Base-by-base conservation (phyloP, 257 asterid species). In the Solanum verrucosum region DNA sequence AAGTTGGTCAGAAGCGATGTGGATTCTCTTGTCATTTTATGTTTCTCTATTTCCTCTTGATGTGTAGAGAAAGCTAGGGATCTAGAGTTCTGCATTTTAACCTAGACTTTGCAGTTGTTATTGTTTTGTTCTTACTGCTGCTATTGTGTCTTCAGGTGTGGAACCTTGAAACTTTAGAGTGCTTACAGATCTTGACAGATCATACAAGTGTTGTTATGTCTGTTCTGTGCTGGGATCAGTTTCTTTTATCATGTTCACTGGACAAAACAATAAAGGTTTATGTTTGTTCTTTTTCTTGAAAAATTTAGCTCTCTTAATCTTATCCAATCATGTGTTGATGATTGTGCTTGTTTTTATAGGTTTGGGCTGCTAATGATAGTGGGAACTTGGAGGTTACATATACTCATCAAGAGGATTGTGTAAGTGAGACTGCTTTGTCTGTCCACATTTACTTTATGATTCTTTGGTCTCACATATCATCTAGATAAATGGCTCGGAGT, bases 141-240 rank as follows among this genome's bases (percentile, higher is more conserved):
- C 70, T 82, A 29, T 29, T 52, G 56, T 91, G 83, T 63, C 63
- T 91, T 91, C 86, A 97, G 99, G 98, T 74, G 60, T 97, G 99
- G 99, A 93, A 93, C 92, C 96, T 97, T 83, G 99, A 97, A 88
- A 94, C 93, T 13, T 90, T 97, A 94, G 98, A 95, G 93, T 97
- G 99, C 71, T 25, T 95, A 60, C 99, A 96, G 87, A 93, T 96
- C 86, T 86, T 97, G 91, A 84, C 98, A 13, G 98, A 93, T 86
- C 99, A 97, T 88, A 90, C 94, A 16, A 90, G 90, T 91, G 99
- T 94, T 84, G 99, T 97, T 88, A 97, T 96, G 99, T 97, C 99
- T 86, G 94, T 97, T 93, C 92, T 97, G 87, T 96, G 99, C 78
- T 97, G 99, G 99, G 99, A 97, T 88, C 98, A 95, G 87, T 97